Percentiles rank a stretch among this genome's conserved stretches.
phyloP scores from a whole-genome alignment of 169 alveolate species.

The Cryptosporidium viatorum region DNA sequence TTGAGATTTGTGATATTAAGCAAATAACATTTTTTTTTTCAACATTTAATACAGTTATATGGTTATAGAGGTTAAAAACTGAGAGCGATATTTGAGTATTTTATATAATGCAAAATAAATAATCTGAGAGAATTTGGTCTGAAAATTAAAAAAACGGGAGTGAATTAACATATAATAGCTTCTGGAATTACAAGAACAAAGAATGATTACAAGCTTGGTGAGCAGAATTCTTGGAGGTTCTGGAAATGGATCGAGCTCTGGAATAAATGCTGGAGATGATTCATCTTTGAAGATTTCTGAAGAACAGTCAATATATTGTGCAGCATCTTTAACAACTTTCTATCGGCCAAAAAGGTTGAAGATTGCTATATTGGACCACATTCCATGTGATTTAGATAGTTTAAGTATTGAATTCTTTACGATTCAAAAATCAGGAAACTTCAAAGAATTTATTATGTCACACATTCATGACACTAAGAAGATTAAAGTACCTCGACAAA shows the following conservation, averaged over 20 bases:
- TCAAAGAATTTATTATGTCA: conserved; percentile 63
- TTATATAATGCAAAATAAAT: background rate
- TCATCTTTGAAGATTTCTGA: conserved; percentile 22
- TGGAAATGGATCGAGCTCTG: conserved; percentile 16
- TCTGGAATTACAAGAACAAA: background rate
- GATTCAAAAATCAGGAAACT: conserved; percentile 49
- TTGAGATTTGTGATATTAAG: background rate
- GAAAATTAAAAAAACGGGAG: background rate
- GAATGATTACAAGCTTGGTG: conserved; percentile 58
- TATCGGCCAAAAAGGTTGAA: conserved; percentile 61
- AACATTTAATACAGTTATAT: background rate
- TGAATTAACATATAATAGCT: background rate
- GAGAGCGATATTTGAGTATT: background rate
- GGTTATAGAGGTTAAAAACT: background rate
- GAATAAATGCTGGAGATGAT: background rate
- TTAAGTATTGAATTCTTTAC: conserved; percentile 57
- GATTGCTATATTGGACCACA: conserved; percentile 61
- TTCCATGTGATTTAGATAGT: conserved; percentile 33
- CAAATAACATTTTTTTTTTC: background rate
- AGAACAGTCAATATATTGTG: conserved; percentile 49
- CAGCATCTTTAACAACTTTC: conserved; percentile 53
- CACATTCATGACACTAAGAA: conserved; percentile 43
- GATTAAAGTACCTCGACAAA: conserved; percentile 18
- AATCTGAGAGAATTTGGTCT: background rate
- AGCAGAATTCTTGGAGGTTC: conserved; percentile 25